These are phyloP conservation scores for Exophiala phaeomuriformis DNA, from an alignment of 2,329 filamentous ascomycete species.

Conservation along the genomic window DNA sequence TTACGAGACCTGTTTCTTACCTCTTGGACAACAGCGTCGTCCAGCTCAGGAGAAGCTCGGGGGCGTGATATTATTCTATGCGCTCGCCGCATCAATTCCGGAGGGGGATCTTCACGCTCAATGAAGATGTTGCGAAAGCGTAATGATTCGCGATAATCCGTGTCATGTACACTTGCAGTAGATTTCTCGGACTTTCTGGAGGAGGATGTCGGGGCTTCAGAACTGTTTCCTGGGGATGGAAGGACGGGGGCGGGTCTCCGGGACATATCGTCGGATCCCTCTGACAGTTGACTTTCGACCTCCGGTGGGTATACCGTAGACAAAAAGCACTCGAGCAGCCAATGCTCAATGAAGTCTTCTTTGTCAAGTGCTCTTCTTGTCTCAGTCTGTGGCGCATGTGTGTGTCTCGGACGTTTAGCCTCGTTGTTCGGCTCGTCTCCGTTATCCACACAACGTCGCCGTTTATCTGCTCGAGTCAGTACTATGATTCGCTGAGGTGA, in stretches of 20 bases:
- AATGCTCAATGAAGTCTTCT: constrained; percentile 8
- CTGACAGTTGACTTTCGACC: not conserved
- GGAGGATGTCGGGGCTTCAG: not conserved
- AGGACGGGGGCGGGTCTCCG: not conserved
- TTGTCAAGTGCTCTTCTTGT: constrained; percentile 5
- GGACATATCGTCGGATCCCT: constrained; percentile 1
- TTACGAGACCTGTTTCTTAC: not conserved
- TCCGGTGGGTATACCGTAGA: constrained; percentile 4
- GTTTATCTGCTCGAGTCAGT: constrained; percentile 4
- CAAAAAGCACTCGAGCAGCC: constrained; percentile 5
- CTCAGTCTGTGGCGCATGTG: not conserved
- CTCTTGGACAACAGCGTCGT: constrained; percentile 3
- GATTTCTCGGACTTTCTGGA: constrained; percentile 11
- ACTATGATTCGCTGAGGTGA: not conserved
- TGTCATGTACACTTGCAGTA: constrained; percentile 5
- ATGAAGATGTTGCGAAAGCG: constrained; percentile 5
- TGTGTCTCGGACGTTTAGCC: constrained; percentile 6
- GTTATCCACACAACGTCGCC: not conserved
- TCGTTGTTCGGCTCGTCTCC: constrained; percentile 4
- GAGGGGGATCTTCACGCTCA: constrained; percentile 4
- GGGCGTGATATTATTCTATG: constrained; percentile 9
- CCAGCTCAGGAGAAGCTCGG: constrained; percentile 10
- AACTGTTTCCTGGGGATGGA: constrained; percentile 2
- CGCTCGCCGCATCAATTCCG: constrained; percentile 8
- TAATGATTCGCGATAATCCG: constrained; percentile 11